Base-by-base conservation (phyloP, 208 protist genomes). In the Trypanosomatidae sp. region DNA sequence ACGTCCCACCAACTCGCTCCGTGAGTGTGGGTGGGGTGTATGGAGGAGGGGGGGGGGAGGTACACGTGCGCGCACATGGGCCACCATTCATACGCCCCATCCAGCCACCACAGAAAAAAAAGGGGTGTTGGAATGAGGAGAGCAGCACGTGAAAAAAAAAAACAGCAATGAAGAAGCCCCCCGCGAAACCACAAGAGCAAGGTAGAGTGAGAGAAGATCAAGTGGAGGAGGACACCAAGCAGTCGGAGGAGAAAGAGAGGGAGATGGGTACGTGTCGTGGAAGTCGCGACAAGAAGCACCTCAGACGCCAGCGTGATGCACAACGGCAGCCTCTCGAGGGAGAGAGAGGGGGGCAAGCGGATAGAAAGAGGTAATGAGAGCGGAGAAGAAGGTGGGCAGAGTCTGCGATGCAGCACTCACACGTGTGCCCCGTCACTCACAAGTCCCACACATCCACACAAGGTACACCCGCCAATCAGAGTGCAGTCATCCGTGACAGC, bases 101-200 rank as follows among this genome's bases (percentile, higher is more conserved):
- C 22, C 50, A 7, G 22, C 2, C 50, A 53, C 49, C 49, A 17
- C 49, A 17, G 49, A 28, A 13, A 68, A 50, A 7, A 76, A 39
- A 22, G 13, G 47, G 56, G 46, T 43, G 47, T 41, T 64, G 13
- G 68, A 69, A 62, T 71, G 12, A 56, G 65, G 65, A 73, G 66
- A 73, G 15, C 36, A 39, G 36, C 36, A 52, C 22, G 62, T 56
- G 41, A 43, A 66, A 46, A 62, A 22, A 74, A 49, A 65, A 68
- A 33, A 62, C 56, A 39, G 15, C 56, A 10, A n/a, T 15, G 4
- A 33, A 62, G 17, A 17, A 41, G 56, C 22, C n/a, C 44, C 44
- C 44, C 64, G 30, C 22, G 50, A 53, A 53, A 53, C 46, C 46
- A 22, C 46, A 22, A 17, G 7, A 28, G 22, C 50, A 25, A 55